A percentile compares a stretch with the other conserved stretches of the same genome.
phyloP scores from a whole-genome alignment of 2,329 filamentous ascomycete species.

The Penicillium corylophilum region DNA sequence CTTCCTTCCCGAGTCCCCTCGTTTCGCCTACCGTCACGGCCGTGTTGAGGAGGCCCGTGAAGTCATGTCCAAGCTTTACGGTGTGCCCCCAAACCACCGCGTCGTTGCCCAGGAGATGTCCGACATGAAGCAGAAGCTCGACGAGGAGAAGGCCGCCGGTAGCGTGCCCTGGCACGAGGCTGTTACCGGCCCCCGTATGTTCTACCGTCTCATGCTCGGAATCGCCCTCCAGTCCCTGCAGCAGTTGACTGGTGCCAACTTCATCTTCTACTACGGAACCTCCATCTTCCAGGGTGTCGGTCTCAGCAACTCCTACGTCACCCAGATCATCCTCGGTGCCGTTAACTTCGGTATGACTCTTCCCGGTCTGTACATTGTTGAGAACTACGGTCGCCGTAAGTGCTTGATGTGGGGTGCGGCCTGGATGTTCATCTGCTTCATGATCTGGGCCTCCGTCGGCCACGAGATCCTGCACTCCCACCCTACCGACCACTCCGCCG shows the following conservation, averaged over 20 bases:
- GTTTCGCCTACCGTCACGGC: constrained; percentile 57
- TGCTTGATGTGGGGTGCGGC: constrained; percentile 65
- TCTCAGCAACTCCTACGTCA: constrained; percentile 64
- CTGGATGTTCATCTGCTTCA: constrained; percentile 67
- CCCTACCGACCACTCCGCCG: constrained; percentile 50
- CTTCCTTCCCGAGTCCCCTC: constrained; percentile 59
- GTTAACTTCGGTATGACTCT: constrained; percentile 70
- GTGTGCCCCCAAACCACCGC: constrained; percentile 56
- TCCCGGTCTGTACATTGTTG: constrained; percentile 67
- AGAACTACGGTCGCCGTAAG: constrained; percentile 67
- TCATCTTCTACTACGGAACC: constrained; percentile 54
- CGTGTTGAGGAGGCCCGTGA: constrained; percentile 51
- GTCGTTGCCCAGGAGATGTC: constrained; percentile 55
- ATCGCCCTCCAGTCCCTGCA: constrained; percentile 49
- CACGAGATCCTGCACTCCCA: constrained; percentile 43
- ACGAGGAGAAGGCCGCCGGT: constrained; percentile 52
- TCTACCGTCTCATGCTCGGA: constrained; percentile 47
- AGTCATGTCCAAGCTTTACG: constrained; percentile 57
- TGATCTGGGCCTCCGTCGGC: constrained; percentile 61
- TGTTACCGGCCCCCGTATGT: constrained; percentile 50
- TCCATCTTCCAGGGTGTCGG: constrained; percentile 68
- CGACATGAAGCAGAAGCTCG: constrained; percentile 60
- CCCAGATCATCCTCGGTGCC: constrained; percentile 65
- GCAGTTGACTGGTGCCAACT: constrained; percentile 51
- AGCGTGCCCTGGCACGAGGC: constrained; percentile 44